Percentiles rank a stretch among this genome's conserved stretches.
These are phyloP conservation scores for Takakia lepidozioides DNA, from an alignment of 225 moss, liverwort and hornwort species.

Conservation along the genomic window DNA sequence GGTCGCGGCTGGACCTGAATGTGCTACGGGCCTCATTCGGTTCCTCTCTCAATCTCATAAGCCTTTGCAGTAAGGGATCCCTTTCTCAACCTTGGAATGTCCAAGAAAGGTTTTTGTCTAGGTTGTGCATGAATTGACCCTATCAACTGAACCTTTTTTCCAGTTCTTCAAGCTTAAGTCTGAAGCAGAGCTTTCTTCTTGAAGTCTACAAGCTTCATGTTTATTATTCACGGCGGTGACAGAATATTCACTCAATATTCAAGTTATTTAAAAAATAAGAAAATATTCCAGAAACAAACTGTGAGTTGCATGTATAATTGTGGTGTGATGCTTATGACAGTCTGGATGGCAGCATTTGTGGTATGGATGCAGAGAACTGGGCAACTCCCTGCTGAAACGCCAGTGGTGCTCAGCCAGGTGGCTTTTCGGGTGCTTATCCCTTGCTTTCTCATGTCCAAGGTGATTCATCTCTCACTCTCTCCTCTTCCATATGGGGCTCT, in stretches of 20 bases:
- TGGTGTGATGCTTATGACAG: conserved; percentile 39
- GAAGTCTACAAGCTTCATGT: too few species aligned
- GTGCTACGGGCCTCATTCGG: conserved; percentile 69
- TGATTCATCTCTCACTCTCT: conserved; percentile 10
- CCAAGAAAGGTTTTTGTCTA: too few species aligned
- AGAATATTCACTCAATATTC: too few species aligned
- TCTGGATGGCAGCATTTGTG: conserved; percentile 79
- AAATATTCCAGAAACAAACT: too few species aligned
- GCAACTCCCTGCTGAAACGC: conserved; percentile 77
- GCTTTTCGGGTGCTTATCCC: conserved; percentile 82
- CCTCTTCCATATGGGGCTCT: not conserved
- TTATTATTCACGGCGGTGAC: too few species aligned
- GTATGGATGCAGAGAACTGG: conserved; percentile 94
- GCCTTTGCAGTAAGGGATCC: conserved; percentile 67
- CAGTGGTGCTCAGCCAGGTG: conserved; percentile 81
- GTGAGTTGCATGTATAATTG: too few species aligned
- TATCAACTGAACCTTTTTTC: too few species aligned
- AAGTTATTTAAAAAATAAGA: too few species aligned
- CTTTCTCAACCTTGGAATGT: too few species aligned
- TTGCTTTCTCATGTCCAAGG: conserved; percentile 86
- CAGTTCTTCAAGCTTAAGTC: too few species aligned
- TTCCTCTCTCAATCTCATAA: conserved; percentile 79
- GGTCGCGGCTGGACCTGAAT: conserved; percentile 56
- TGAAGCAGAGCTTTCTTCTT: too few species aligned
- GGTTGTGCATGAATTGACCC: too few species aligned